phyloP scores from a whole-genome alignment of 805 yeast species.

The Lipomyces kockii region DNA sequence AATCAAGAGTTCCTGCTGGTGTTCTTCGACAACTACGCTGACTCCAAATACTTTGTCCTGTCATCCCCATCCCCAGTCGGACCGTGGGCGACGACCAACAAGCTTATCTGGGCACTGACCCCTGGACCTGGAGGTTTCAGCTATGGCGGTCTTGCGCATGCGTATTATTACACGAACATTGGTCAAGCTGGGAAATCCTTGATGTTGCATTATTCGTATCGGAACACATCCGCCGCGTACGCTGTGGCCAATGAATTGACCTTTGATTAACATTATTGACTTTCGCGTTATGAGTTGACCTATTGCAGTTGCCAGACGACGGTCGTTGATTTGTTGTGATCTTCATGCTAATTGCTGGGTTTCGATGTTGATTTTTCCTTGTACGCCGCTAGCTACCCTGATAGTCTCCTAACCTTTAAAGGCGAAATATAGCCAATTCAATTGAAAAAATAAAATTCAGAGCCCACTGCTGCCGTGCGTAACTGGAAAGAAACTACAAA shows the following conservation, averaged over 20 bases:
- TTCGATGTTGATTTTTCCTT: too few relatives aligned
- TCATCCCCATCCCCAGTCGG: constrained; percentile 32
- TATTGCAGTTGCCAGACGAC: too few relatives aligned
- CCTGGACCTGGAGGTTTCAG: constrained; percentile 25
- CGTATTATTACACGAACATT: constrained; percentile 14
- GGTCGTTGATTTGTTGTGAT: too few relatives aligned
- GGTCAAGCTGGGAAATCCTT: constrained; percentile 24
- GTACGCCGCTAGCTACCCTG: too few relatives aligned
- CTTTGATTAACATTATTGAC: too few relatives aligned
- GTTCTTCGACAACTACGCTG: constrained; percentile 17
- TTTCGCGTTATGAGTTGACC: too few relatives aligned
- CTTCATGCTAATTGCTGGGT: too few relatives aligned
- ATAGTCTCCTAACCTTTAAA: too few relatives aligned
- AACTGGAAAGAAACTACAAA: too few relatives aligned
- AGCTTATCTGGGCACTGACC: constrained; percentile 11
- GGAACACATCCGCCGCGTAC: constrained; percentile 20
- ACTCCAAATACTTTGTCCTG: constrained; percentile 18
- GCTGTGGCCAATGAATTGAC: constrained; percentile 11
- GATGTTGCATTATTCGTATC: constrained; percentile 28
- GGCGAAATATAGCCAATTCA: too few relatives aligned
- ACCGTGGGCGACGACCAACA: constrained; percentile 29
- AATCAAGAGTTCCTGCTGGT: constrained; percentile 22
- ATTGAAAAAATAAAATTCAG: too few relatives aligned
- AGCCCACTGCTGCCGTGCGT: too few relatives aligned
- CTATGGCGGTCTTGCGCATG: constrained; percentile 32